phyloP scores from a whole-genome alignment of 495 filamentous ascomycete species.

The Hyaloscypha bicolor region DNA sequence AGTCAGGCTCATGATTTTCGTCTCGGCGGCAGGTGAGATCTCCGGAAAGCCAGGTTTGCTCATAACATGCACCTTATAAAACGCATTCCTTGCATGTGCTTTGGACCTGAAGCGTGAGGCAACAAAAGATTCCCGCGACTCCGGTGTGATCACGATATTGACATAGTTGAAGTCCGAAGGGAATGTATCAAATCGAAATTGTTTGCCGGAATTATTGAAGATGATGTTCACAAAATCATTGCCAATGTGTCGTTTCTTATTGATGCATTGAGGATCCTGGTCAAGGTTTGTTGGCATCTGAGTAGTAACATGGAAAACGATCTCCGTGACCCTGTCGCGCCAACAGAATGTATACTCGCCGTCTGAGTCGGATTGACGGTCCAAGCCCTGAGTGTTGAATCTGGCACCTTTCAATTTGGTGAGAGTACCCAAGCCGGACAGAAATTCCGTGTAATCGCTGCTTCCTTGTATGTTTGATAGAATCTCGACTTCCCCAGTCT shows the following conservation, averaged over 20 bases:
- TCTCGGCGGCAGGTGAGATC: conserved; percentile 83
- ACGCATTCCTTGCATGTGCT: conserved; percentile 49
- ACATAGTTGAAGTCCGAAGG: conserved; percentile 93
- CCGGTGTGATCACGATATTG: conserved; percentile 92
- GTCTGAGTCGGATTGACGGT: conserved; percentile 71
- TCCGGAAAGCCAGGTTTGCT: conserved; percentile 83
- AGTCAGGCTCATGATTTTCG: conserved; percentile 80
- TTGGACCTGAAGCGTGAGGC: conserved; percentile 44
- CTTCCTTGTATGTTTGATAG: conserved; percentile 82
- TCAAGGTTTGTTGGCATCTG: conserved; percentile 92
- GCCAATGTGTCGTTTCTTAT: conserved; percentile 94
- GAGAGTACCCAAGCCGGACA: conserved; percentile 78
- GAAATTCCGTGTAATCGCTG: conserved; percentile 81
- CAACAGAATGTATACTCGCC: conserved; percentile 88
- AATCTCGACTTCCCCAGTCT: conserved; percentile 79
- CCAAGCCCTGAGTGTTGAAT: conserved; percentile 95
- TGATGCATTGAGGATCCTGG: conserved; percentile 70
- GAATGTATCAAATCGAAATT: conserved; percentile 89
- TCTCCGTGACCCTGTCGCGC: conserved; percentile 91
- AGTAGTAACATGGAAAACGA: conserved; percentile 93
- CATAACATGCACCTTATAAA: conserved; percentile 84
- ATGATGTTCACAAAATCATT: conserved; percentile 99
- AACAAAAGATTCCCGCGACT: conserved; percentile 66
- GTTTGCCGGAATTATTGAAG: conserved; percentile 89
- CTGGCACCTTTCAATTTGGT: conserved; percentile 76